Base-by-base conservation (phyloP, 805 yeast genomes). In the Tetrapisispora phaffii region DNA sequence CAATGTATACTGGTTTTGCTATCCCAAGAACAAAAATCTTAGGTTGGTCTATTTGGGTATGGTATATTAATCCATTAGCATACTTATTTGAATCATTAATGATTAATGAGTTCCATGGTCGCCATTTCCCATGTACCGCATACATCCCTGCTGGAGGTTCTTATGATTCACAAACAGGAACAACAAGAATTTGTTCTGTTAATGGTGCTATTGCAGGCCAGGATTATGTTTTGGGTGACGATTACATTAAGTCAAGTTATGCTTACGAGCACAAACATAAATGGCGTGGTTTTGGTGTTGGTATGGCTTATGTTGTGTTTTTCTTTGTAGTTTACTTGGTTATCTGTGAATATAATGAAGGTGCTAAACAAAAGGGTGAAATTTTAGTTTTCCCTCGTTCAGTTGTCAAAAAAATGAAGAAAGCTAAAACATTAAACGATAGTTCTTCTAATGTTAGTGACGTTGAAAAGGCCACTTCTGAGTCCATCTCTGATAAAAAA, bases 211-310 rank as follows among this genome's bases (percentile, higher is more conserved):
- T 57, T 10, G 60, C 77, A 0, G 85, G 85, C 35, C 49, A 57
- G 19, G 48, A 53, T 22, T 48, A 46, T 42, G 79, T 80, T 33
- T 51, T 55, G 39, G 86, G 86, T 51, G 67, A 68, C 41, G 63
- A 49, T 19, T 80, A 68, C 53, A 50, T 79, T 20, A 40, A 45
- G 1, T 44, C 47, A 10, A 56, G 76, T 1, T 80, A 64, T 53
- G 50, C 57, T 9, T 79, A 76, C 58, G 43, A 57, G 32, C 56
- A 61, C 41, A 39, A 58, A 8, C 77, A 79, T 58, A 64, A 69
- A 54, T 79, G 85, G 85, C 70, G 83, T 63, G 72, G 77, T 58
- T 69, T 65, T 50, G 84, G 87, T 59, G 79, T 82, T 47, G 56
- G 68, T 22, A 41, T 77, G 46, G 81, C 70, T 3, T 81, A 72